Evolutionary conservation across 768 basidiomycete species (phyloP).

Genomic region (Sarcodon sp.): DNA sequence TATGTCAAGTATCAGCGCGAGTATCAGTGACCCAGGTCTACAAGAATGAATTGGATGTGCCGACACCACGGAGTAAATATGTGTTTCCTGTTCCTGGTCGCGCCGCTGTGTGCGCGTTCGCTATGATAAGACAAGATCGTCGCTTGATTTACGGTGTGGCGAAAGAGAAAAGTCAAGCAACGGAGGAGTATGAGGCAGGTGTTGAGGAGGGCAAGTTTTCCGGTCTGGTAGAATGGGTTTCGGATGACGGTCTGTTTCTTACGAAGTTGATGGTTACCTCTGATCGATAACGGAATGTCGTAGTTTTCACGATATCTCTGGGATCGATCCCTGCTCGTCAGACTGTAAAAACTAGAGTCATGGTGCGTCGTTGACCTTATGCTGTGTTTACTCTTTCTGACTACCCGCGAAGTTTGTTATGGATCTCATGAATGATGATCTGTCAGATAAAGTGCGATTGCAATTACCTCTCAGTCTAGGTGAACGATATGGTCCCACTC

Average conservation of each 20-base stretch:
- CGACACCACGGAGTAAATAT: constrained; percentile 16
- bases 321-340: constrained; percentile 34
- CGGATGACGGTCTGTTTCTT: constrained; percentile 34
- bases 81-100: constrained; percentile 45
- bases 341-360: constrained; percentile 26
- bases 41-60: background rate
- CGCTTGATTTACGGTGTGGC: constrained; percentile 28
- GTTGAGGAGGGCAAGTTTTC: constrained; percentile 24
- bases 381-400: background rate
- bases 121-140: constrained; percentile 31
- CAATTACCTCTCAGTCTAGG: constrained; percentile 39
- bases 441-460: constrained; percentile 35
- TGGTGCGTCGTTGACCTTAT: constrained; percentile 19
- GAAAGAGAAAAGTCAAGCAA: constrained; percentile 34
- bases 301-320: constrained; percentile 47
- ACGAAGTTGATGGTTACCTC: no score
- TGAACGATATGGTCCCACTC: constrained; percentile 35
- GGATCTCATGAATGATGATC: constrained; percentile 37
- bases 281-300: background rate
- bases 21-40: background rate
- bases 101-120: constrained; percentile 42
- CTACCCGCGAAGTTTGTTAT: constrained; percentile 29
- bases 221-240: constrained; percentile 34
- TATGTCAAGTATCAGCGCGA: background rate
- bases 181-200: constrained; percentile 26